Percentiles rank a stretch among this genome's conserved stretches.
phyloP scores from a whole-genome alignment of 345 rosid genomes.

The Hypericum perforatum region DNA sequence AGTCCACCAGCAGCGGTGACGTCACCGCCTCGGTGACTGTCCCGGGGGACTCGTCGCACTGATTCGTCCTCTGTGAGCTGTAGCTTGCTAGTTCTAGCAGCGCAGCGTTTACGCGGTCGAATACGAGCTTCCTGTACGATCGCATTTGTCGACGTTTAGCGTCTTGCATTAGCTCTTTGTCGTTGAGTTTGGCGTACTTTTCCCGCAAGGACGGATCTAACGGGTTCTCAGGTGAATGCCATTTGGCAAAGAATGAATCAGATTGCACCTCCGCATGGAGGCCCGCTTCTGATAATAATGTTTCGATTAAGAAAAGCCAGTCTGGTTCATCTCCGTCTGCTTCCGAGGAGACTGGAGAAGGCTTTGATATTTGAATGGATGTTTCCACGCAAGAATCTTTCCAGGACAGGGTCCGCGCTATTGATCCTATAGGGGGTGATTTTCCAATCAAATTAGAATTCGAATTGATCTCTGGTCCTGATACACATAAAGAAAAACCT shows the following conservation, averaged over 20 bases:
- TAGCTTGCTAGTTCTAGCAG: constrained; percentile 34
- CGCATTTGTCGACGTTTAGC: constrained; percentile 56
- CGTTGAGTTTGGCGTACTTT: constrained; percentile 29
- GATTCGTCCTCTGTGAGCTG: constrained; percentile 17
- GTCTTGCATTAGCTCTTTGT: constrained; percentile 52
- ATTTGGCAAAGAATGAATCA: constrained; percentile 30
- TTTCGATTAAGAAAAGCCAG: constrained; percentile 48
- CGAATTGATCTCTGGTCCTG: constrained; percentile 40
- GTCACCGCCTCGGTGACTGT: constrained; percentile 10
- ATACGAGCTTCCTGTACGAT: constrained; percentile 53
- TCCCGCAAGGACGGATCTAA: constrained; percentile 65
- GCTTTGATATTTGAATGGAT: constrained; percentile 25
- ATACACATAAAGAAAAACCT: not conserved
- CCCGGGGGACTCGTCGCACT: too few species aligned
- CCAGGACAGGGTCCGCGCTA: constrained; percentile 53
- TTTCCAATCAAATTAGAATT: constrained; percentile 71
- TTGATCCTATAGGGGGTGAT: constrained; percentile 61
- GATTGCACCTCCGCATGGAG: constrained; percentile 29
- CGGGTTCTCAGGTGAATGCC: constrained; percentile 75
- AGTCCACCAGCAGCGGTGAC: constrained; percentile 33
- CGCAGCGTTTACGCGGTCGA: constrained; percentile 63
- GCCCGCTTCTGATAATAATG: constrained; percentile 45
- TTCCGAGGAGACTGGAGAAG: constrained; percentile 19
- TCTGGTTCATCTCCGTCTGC: constrained; percentile 49
- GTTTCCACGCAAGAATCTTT: constrained; percentile 34